These are phyloP conservation scores for Dactylonectria macrodidyma DNA, from an alignment of 2,329 filamentous ascomycete genomes.

Conservation along the genomic window DNA sequence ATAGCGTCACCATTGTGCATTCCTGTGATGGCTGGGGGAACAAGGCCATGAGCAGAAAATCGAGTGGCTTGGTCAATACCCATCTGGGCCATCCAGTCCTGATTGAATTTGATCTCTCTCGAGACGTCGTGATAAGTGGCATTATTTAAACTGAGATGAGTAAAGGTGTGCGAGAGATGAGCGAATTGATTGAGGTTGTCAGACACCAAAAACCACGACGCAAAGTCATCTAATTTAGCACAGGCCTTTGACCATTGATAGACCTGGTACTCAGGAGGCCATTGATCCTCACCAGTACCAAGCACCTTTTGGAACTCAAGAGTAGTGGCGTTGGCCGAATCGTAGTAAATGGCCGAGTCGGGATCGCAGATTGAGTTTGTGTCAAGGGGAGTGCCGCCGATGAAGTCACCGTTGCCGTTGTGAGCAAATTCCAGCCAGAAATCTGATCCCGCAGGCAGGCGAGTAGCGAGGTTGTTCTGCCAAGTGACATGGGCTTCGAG, in stretches of 20 bases:
- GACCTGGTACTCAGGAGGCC: constrained; percentile 13
- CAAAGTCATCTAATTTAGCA: constrained; percentile 32
- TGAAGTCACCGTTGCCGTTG: constrained; percentile 39
- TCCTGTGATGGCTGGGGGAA: constrained; percentile 37
- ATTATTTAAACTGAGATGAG: constrained; percentile 38
- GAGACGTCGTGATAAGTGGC: constrained; percentile 35
- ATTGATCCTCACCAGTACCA: constrained; percentile 20
- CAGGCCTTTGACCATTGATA: constrained; percentile 33
- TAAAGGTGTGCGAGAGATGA: constrained; percentile 39
- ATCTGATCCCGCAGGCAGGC: constrained; percentile 32
- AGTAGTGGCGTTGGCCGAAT: constrained; percentile 25
- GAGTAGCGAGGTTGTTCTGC: constrained; percentile 31
- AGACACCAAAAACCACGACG: constrained; percentile 33
- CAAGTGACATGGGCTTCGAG: constrained; percentile 33
- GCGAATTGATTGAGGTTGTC: constrained; percentile 37
- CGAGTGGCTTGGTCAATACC: constrained; percentile 36
- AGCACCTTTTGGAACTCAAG: constrained; percentile 33
- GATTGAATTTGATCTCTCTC: constrained; percentile 39
- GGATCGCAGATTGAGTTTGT: constrained; percentile 17
- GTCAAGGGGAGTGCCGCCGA: constrained; percentile 11
- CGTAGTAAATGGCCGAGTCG: constrained; percentile 29
- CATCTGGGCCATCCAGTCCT: constrained; percentile 37
- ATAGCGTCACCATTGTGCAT: constrained; percentile 38
- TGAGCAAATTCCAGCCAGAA: constrained; percentile 35
- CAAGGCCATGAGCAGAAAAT: constrained; percentile 31